Evolutionary conservation across 2,329 filamentous ascomycete species (phyloP).

Genomic region (Alternaria sp.): DNA sequence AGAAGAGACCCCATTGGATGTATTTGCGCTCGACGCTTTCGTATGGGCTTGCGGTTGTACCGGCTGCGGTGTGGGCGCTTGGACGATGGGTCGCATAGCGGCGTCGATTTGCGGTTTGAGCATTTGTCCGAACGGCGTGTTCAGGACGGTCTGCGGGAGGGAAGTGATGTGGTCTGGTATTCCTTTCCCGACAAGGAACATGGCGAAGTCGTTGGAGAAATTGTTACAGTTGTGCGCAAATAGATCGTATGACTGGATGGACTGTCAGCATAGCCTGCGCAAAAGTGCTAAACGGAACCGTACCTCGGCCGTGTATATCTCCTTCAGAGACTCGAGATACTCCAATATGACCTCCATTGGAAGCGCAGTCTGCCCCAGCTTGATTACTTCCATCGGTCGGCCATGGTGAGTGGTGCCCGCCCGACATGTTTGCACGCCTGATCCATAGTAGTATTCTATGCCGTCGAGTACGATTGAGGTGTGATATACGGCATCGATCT

Average conservation of each 20-base stretch:
- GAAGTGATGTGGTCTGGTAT: constrained; percentile 88
- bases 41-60: constrained; percentile 16
- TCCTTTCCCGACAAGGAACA: constrained; percentile 85
- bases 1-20: constrained; percentile 13
- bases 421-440: constrained; percentile 79
- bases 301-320: constrained; percentile 82
- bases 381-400: constrained; percentile 75
- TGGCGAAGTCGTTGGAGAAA: constrained; percentile 90
- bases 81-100: constrained; percentile 67
- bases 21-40: constrained; percentile 12
- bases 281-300: not conserved
- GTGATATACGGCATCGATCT: constrained; percentile 91
- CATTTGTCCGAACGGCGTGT: constrained; percentile 88
- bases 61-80: constrained; percentile 58
- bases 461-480: constrained; percentile 85
- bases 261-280: constrained; percentile 26
- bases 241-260: constrained; percentile 10
- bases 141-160: constrained; percentile 83
- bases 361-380: constrained; percentile 77
- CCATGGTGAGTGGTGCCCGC: constrained; percentile 89
- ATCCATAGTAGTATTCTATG: constrained; percentile 91
- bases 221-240: constrained; percentile 97
- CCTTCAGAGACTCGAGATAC: constrained; percentile 82
- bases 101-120: constrained; percentile 76
- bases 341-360: constrained; percentile 83